Evolutionary conservation across 192 early-diverging fungal genomes (phyloP), one percentile per base, ranked within the genome.

Genomic region (Ambispora gerdemannii): DNA sequence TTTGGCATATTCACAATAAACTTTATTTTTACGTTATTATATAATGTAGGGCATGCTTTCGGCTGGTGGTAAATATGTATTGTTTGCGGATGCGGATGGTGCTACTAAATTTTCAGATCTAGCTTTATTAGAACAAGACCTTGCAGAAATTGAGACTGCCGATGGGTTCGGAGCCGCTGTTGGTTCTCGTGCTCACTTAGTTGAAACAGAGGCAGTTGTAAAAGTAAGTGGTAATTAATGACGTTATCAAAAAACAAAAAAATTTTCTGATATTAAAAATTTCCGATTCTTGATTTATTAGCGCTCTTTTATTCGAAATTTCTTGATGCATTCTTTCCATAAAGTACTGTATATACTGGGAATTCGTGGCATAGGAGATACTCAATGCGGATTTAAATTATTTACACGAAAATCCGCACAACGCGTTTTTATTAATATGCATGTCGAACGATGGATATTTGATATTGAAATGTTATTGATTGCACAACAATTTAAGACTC

Each of bases 311-410:
- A 80, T 98, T 24, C 88, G 96, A 59, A 95, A 95, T 71, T 88
- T 98, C 60, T 83, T 98, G 67, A 96, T 97, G 91, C 86, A 89
- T 78, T 90, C 90, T 4, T 98, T 98, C 81, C 96, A 98, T 80
- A 87, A 89, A 34, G 77, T 94, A 72, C 87, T 98, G 50, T 89
- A 89, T 62, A 70, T 96, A 11, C 78, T 98, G 59, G 96, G 95
- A 1, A 92, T 96, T 64, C 82, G 89, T 22, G 84, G 85, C 2
- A 92, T 98, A 72, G 87, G 89, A 28, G 96, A 98, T 74, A 98
- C 96, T 11, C 96, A 98, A 75, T 98, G 96, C 76, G 96, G 96
- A 4, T 98, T 98, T 85, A 98, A 98, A 75, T 80, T 98, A 28
- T 89, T 97, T 65, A 91, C 91, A 0, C 87, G 96, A 19, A 73